phyloP scores from a whole-genome alignment of 495 filamentous ascomycete genomes.

The Xylaria longipes region DNA sequence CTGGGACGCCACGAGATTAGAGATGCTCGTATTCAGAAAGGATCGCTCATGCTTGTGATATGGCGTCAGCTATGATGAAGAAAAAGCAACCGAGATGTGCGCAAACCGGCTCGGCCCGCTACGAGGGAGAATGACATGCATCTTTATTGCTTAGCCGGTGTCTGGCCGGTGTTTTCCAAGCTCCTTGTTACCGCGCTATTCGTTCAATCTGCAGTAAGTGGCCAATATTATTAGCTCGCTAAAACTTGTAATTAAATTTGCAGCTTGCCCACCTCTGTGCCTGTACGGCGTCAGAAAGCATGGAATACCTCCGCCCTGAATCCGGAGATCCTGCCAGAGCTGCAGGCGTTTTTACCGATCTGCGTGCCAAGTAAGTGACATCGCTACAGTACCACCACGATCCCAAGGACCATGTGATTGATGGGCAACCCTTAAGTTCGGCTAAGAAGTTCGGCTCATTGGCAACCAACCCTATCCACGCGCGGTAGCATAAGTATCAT shows the following conservation, averaged over 20 bases:
- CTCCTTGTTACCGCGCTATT: neutral
- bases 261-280: neutral
- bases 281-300: neutral
- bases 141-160: neutral
- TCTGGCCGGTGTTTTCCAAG: neutral
- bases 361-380: slow-evolving; percentile 3
- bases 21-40: neutral
- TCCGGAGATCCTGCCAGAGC: neutral
- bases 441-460: neutral
- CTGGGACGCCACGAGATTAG: neutral
- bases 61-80: neutral
- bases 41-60: neutral
- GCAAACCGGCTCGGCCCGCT: slow-evolving; percentile 18
- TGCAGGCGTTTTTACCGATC: neutral
- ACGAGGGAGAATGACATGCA: slow-evolving; percentile 20
- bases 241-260: neutral
- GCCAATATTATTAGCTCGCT: neutral
- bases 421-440: neutral
- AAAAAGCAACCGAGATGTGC: neutral
- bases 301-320: neutral
- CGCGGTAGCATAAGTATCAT: neutral
- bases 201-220: slow-evolving; percentile 9
- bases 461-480: neutral
- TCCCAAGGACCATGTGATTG: neutral
- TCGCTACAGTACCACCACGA: neutral